Evolutionary conservation across 164 flowering plant species (phyloP).

Genomic region (Brasenia schreberi): DNA sequence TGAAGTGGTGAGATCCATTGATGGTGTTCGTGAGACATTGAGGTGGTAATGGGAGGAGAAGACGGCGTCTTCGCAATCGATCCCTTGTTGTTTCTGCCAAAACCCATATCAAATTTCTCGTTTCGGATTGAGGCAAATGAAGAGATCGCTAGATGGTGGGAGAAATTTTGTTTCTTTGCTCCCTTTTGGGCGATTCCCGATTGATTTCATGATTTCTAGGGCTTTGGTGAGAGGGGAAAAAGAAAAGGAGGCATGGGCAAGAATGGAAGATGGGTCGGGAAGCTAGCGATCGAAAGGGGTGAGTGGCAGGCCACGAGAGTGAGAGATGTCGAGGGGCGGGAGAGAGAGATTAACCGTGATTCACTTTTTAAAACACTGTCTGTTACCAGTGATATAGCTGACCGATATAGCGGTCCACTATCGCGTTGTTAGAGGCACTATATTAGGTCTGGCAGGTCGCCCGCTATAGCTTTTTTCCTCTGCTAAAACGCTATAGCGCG

Average conservation of each 20-base stretch:
- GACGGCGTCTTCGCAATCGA: neutral
- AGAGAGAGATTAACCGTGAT: no score
- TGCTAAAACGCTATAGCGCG: no score
- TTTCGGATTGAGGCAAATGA: neutral
- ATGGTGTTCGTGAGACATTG: constrained; percentile 68
- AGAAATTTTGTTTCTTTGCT: neutral
- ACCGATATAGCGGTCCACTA: no score
- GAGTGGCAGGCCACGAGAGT: no score
- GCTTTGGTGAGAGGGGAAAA: neutral
- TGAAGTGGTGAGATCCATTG: constrained; percentile 74
- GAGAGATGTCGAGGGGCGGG: no score
- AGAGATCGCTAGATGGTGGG: neutral
- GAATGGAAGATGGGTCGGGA: neutral
- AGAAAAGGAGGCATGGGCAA: neutral
- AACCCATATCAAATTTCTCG: neutral
- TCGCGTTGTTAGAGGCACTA: no score
- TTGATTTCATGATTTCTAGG: neutral
- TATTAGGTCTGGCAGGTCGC: no score
- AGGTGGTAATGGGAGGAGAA: constrained; percentile 18
- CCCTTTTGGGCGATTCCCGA: neutral
- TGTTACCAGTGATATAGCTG: no score
- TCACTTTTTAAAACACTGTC: no score
- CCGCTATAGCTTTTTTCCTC: no score
- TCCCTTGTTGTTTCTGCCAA: neutral
- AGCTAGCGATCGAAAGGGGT: no score